Base-by-base conservation (phyloP, 2,329 filamentous ascomycete species). In the Penicillium paneum region DNA sequence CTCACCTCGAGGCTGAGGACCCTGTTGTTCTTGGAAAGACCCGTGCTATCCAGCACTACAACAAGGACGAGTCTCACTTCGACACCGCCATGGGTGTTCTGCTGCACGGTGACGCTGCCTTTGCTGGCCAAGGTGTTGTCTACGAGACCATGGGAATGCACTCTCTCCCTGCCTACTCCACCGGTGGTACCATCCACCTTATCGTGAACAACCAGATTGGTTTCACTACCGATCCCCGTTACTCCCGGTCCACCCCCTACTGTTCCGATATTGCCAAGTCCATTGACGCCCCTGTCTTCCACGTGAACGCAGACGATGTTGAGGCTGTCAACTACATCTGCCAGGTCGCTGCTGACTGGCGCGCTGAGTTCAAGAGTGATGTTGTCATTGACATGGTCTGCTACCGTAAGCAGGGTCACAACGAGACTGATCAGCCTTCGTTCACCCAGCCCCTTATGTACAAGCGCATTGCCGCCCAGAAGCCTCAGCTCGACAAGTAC, bases 381-480 rank as follows among this genome's bases (percentile, higher is more conserved):
- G 93, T 97, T 60, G 92, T 99, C 65, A 91, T 99, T 69, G 94
- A 99, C 75, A 85, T 99, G 68, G 91, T 97, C 71, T 99, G 94
- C 83, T 99, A 99, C 83, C 89, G 94, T 71, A 99, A 97, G 81
- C 87, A 97, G 75, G 94, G 94, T 59, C 94, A 99, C 85, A 99
- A 99, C 79, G 94, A 99, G 81, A 99, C 94, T 11, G 94, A 99
- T 73, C 94, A 99, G 81, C 94, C 94, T 44, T 96, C 93, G 38
- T 99, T 99, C 82, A 99, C 94, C n/a, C 94, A 99, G 75, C 94
- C 94, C 38, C 80, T 97, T 65, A 99, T 99, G 94, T 99, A 99
- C 85, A 97, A 97, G 86, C 90, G 89, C 69, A 97, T 99, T 71
- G 84, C 86, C 64, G 82, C 87, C 56, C 91, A 97, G 74, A 83